These are phyloP conservation scores for Salix koriyanagi DNA, from an alignment of 345 rosid species.

Conservation along the genomic window DNA sequence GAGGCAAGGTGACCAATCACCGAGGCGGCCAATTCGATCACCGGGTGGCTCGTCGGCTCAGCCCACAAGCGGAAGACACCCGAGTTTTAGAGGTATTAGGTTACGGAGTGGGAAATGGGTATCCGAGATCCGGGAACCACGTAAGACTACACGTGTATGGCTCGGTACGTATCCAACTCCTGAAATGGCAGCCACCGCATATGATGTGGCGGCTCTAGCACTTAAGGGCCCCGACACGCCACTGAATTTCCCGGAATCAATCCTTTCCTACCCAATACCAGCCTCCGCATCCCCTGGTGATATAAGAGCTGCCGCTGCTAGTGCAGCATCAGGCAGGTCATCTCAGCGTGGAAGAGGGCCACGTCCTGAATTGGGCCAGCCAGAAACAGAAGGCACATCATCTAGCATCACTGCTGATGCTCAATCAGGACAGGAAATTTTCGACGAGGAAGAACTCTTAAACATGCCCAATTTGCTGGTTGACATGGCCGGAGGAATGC, in stretches of 20 bases:
- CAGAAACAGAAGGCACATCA: background rate
- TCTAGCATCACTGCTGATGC: background rate
- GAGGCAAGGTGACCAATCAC: slow-evolving; percentile 3
- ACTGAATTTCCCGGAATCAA: slow-evolving; percentile 51
- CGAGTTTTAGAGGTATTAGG: slow-evolving; percentile 53
- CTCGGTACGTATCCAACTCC: slow-evolving; percentile 64
- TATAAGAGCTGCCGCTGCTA: slow-evolving; percentile 53
- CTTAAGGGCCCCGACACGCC: slow-evolving; percentile 56
- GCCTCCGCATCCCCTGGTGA: slow-evolving; percentile 46
- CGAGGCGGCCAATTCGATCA: slow-evolving; percentile 13
- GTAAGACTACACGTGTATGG: slow-evolving; percentile 66
- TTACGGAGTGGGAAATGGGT: slow-evolving; percentile 75
- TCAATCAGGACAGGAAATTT: slow-evolving; percentile 24
- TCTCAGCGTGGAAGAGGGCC: slow-evolving; percentile 7
- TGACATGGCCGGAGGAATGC: slow-evolving; percentile 76
- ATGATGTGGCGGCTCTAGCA: slow-evolving; percentile 72
- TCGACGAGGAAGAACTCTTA: slow-evolving; percentile 54
- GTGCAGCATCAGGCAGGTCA: slow-evolving; percentile 42
- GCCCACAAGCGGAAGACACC: slow-evolving; percentile 35
- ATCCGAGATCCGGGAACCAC: slow-evolving; percentile 76
- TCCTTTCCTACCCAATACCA: slow-evolving; percentile 44
- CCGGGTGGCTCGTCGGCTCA: slow-evolving; percentile 17
- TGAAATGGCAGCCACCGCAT: slow-evolving; percentile 81
- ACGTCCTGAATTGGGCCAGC: background rate
- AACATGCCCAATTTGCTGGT: slow-evolving; percentile 58